Evolutionary conservation across 2,329 filamentous ascomycete species (phyloP), one percentile per base, ranked within the genome.

Genomic region (Drechslerella dactyloides): DNA sequence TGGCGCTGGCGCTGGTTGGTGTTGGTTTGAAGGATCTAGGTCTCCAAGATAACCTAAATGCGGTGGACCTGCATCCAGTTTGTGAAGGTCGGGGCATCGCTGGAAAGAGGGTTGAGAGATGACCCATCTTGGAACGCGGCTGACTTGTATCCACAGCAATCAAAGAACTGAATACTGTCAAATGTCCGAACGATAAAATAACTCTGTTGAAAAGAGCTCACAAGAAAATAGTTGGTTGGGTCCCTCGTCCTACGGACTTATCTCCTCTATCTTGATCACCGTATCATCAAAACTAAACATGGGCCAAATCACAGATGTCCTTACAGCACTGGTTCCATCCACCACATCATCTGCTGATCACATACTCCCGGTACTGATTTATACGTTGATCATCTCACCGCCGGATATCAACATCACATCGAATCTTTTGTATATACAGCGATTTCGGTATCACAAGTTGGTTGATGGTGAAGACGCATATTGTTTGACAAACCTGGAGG

Each of bases 281-380:
- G n/a, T n/a, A n/a, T n/a, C n/a, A 11, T 13, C 35, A 21, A 15
- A 48, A 33, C 66, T 75, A 50, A 75, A 35, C n/a, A 19, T 4
- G 17, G 10, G 11, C 4, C 27, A 8, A 17, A 19, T 15, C 33
- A 27, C 19, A 77, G 76, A 77, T 73, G 72, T 69, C 2, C 79
- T 89, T 17, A 87, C 86, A 15, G 84, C 85, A 60, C 81, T 88
- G 19, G 84, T 88, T 61, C 85, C 66, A 35, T 64, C 59, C 1
- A 64, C 86, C 7, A 85, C 93, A 0, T 96, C 94, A 0, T 97
- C 94, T 0, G 94, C 94, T 1, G 94, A 99, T 78, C 94, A 97
- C 80, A 96, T 99, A 61, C 87, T 99, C 79, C 94, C 94, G 0
- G 96, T 96, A 79, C 84, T 99, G 74, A 99, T 99, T 73, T 99